Evolutionary conservation across 2,329 filamentous ascomycete genomes (phyloP).

Genomic region (Thielaviopsis punctulata): DNA sequence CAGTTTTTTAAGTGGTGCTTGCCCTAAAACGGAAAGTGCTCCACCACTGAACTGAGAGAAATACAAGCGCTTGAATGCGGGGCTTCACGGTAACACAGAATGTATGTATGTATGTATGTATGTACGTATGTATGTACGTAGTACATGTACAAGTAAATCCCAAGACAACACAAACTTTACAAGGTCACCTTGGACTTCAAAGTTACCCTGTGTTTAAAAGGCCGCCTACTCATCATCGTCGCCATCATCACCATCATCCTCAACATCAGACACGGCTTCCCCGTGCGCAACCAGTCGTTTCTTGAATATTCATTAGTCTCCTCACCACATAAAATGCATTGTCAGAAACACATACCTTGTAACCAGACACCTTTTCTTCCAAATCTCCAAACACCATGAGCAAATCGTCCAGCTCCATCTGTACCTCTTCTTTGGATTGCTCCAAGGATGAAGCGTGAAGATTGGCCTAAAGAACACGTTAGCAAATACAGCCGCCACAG

Average conservation of each 20-base stretch:
- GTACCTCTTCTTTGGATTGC: conserved; percentile 46
- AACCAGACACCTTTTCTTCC: conserved; percentile 58
- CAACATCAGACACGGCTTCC: conserved; percentile 58
- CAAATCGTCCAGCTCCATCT: conserved; percentile 64
- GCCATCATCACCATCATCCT: conserved; percentile 45
- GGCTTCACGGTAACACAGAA: neutral
- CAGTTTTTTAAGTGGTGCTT: neutral
- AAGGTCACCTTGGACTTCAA: too few relatives aligned
- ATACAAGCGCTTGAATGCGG: neutral
- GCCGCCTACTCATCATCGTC: conserved; percentile 29
- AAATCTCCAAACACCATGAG: conserved; percentile 67
- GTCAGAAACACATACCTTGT: conserved; percentile 40
- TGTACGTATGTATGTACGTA: too few relatives aligned
- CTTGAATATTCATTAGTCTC: conserved; percentile 18
- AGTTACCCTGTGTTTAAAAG: neutral
- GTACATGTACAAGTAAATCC: too few relatives aligned
- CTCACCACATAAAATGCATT: neutral
- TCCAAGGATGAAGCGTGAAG: conserved; percentile 18
- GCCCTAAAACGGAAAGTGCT: neutral
- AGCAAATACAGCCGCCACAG: neutral
- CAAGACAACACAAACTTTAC: too few relatives aligned
- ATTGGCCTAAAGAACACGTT: conserved; percentile 1
- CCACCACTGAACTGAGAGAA: neutral
- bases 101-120: too few relatives aligned
- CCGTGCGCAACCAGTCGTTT: conserved; percentile 47